phyloP scores from a whole-genome alignment of 768 basidiomycete genomes.

The Mycena belliarum region DNA sequence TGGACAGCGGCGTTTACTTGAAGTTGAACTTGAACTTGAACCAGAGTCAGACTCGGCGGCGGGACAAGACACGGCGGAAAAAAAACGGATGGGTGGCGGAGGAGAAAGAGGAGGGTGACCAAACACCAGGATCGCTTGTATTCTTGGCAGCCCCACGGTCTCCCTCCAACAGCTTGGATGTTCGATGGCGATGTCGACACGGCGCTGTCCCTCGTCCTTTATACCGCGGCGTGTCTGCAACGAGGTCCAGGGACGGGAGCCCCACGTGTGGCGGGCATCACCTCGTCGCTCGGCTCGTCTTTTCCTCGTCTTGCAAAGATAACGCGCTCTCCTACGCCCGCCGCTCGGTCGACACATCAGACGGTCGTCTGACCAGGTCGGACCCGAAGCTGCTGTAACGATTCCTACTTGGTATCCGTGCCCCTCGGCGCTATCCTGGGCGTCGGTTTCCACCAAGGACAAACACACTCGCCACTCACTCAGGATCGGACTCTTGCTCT shows the following conservation, averaged over 20 bases:
- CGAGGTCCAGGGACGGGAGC: constrained; percentile 1
- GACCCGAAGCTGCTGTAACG: too few relatives aligned
- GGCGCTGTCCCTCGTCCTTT: neutral
- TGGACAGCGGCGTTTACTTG: too few relatives aligned
- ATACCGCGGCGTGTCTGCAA: constrained; percentile 14
- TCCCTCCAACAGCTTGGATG: neutral
- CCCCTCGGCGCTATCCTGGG: neutral
- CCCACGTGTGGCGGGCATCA: constrained; percentile 15
- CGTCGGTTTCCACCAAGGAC: neutral
- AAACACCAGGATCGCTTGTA: constrained; percentile 6
- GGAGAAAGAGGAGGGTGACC: constrained; percentile 1
- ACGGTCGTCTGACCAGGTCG: too few relatives aligned
- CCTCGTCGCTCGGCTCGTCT: neutral
- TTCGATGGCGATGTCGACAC: neutral
- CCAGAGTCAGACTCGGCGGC: neutral
- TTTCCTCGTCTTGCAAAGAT: too few relatives aligned
- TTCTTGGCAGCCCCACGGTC: constrained; percentile 5
- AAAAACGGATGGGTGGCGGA: neutral
- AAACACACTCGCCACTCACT: neutral
- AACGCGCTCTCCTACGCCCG: too few relatives aligned
- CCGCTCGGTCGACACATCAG: too few relatives aligned
- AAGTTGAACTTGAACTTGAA: constrained; percentile 7
- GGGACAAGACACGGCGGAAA: neutral
- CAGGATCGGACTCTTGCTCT: neutral
- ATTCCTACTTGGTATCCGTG: neutral